Conservation (phyloP, 2,329 filamentous ascomycete genomes). For the Aspergillus sclerotialis region DNA sequence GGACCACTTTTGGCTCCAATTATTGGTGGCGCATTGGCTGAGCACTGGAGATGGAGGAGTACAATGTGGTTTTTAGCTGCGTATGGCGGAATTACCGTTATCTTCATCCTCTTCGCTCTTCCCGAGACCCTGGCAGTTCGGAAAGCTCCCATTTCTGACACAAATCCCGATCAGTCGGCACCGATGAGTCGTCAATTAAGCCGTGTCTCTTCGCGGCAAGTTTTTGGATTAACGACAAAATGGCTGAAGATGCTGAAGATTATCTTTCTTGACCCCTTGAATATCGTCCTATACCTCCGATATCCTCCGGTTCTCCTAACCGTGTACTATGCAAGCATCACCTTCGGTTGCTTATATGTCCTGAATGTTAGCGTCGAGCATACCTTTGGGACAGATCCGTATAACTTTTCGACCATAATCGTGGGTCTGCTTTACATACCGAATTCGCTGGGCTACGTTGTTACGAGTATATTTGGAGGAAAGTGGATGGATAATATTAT, state of each 20-base stretch:
- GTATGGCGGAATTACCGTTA: slow-evolving; percentile 50
- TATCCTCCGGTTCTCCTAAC: slow-evolving; percentile 68
- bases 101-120: slow-evolving; percentile 36
- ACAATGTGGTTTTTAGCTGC: slow-evolving; percentile 72
- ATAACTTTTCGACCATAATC: slow-evolving; percentile 60
- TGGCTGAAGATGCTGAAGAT: slow-evolving; percentile 50
- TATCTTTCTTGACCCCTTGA: slow-evolving; percentile 64
- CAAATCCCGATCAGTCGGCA: slow-evolving; percentile 12
- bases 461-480: slow-evolving; percentile 63
- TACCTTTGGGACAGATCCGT: slow-evolving; percentile 60
- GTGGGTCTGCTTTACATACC: slow-evolving; percentile 74
- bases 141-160: slow-evolving; percentile 24
- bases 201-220: slow-evolving; percentile 56
- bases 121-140: slow-evolving; percentile 35
- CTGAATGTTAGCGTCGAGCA: slow-evolving; percentile 71
- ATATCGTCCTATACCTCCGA: slow-evolving; percentile 62
- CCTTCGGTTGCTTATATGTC: slow-evolving; percentile 68
- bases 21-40: slow-evolving; percentile 64
- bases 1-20: slow-evolving; percentile 71
- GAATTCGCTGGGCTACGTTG: slow-evolving; percentile 64
- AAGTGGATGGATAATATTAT: slow-evolving; percentile 77
- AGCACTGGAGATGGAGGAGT: slow-evolving; percentile 65
- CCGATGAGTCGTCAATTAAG: slow-evolving; percentile 27
- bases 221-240: slow-evolving; percentile 52
- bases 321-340: slow-evolving; percentile 66